Base-by-base conservation (phyloP, 371 early-diverging fungal genomes). In the Syncephalastrum racemosum region DNA sequence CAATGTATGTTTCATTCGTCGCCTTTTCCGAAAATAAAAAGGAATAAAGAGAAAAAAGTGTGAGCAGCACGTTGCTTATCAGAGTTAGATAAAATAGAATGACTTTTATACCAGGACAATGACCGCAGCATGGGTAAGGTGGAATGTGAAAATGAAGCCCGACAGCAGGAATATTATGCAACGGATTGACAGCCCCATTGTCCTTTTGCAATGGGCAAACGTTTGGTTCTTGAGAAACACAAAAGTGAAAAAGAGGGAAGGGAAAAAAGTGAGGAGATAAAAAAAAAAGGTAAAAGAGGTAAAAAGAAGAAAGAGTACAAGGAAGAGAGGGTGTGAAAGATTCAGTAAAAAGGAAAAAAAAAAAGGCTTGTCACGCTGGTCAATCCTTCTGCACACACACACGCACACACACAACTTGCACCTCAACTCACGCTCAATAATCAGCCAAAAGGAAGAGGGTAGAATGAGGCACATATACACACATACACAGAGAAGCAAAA, bases 1-100 rank as follows among this genome's bases (percentile, higher is more conserved):
- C 86, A 45, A 80, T 67, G 45, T 82, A 79, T 7, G 78, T 77
- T 58, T 82, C 82, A 56, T 85, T 85, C 19, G 85, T 76, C 41
- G 75, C 74, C 85, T 84, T 42, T 49, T n/a, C 15, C 4, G 4
- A 0, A 50, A 12, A 4, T 3, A 51, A 39, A 24, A 39, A 51
- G 7, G 16, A n/a, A 6, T 18, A 51, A 31, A n/a, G 0, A 6
- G 19, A 51, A 31, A n/a, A 2, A 44, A 19, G 3, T 0, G 19
- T 44, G 0, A 44, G 44, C 44, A 15, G 41, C 19, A 27, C 4
- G 27, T 2, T 12, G 44, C 19, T 19, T 19, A 44, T 19, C 16
- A 44, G 5, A 5, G 16, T 16, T 12, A 6, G 12, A 44, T 5
- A 44, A 12, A n/a, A 12, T 19, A 12, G 8, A 4, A n/a, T 19